Base-by-base conservation (phyloP, 2,329 filamentous ascomycete species). In the Ophiostoma sp. region DNA sequence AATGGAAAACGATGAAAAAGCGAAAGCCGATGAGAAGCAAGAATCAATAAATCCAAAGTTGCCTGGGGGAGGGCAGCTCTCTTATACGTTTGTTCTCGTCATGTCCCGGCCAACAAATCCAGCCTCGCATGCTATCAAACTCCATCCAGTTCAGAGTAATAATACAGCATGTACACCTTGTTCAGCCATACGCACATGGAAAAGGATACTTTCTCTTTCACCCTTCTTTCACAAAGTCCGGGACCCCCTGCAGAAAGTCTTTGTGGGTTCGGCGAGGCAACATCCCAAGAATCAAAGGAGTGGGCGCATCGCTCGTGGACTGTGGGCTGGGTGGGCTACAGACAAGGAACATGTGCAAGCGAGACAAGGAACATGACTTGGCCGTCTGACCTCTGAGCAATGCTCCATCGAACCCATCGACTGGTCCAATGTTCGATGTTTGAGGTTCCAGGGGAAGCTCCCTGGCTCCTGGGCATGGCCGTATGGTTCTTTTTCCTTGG, bases 11-110 rank as follows among this genome's bases (percentile, higher is more conserved):
- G 49, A 55, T 60, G 55, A 38, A 45, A 42, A 64, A 45, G 42
- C 63, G 40, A 42, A 64, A 64, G 60, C 60, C 60, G 60, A 63
- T 63, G 60, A 63, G 60, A 63, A 63, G 60, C 38, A 64, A 14
- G 42, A 45, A 47, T 36, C 1, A 4, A 45, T 16, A 64, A 11
- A 14, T 14, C 2, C 2, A 7, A 42, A 18, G 18, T 14, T 12
- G n/a, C 6, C 14, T 18, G 11, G 38, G 52, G 40, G 60, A 18
- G 40, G 38, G 60, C 60, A 7, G 60, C 60, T 63, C 60, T 63
- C 55, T 63, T 63, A 63, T 63, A 63, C 14, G n/a, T 55, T 7
- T 18, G 55, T 38, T 60, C 9, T 38, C 27, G 27, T 60, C 55
- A 27, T 27, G 27, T 27, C 27, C 27, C 27, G 27, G 27, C 27